These are phyloP conservation scores for Ceratobasidium sp. DNA, from an alignment of 1,284 basidiomycete species.

Conservation along the genomic window DNA sequence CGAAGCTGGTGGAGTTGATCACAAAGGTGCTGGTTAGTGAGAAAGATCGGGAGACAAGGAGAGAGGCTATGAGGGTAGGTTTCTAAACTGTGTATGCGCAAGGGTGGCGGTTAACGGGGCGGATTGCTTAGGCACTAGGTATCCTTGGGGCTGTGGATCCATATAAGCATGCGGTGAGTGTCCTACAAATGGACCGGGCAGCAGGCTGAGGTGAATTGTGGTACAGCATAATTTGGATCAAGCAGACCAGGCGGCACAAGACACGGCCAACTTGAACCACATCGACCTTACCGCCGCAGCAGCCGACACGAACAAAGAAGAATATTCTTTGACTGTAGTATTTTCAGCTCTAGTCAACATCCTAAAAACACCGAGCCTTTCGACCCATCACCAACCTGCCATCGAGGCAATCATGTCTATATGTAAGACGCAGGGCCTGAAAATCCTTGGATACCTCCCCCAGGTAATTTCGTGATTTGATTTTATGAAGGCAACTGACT, in stretches of 20 bases:
- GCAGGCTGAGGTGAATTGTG: not conserved
- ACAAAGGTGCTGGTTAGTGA: conserved; percentile 25
- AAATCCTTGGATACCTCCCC: conserved; percentile 94
- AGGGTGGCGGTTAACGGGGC: not conserved
- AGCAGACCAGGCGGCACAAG: conserved; percentile 4
- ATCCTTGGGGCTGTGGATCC: conserved; percentile 32
- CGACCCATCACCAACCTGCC: conserved; percentile 8
- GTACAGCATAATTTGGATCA: conserved; percentile 27
- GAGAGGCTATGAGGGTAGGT: conserved; percentile 32
- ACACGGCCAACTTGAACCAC: not conserved
- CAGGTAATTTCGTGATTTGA: conserved; percentile 66
- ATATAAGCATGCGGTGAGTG: conserved; percentile 26
- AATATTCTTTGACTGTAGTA: conserved; percentile 35
- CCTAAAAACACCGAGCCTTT: conserved; percentile 20
- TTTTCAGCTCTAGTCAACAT: conserved; percentile 31
- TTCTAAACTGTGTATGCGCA: not conserved
- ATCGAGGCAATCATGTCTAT: conserved; percentile 95
- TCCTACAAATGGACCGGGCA: too few species aligned
- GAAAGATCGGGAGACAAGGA: conserved; percentile 25
- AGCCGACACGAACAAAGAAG: conserved; percentile 32
- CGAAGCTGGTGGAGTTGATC: conserved; percentile 34
- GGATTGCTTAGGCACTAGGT: conserved; percentile 6
- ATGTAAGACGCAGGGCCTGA: conserved; percentile 96
- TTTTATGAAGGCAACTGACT: conserved; percentile 44
- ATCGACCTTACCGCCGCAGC: conserved; percentile 24